A percentile compares a stretch with the other conserved stretches of the same genome.
These are phyloP conservation scores for Oryza longistaminata DNA, from an alignment of 176 grass and related monocot species.

Conservation along the genomic window DNA sequence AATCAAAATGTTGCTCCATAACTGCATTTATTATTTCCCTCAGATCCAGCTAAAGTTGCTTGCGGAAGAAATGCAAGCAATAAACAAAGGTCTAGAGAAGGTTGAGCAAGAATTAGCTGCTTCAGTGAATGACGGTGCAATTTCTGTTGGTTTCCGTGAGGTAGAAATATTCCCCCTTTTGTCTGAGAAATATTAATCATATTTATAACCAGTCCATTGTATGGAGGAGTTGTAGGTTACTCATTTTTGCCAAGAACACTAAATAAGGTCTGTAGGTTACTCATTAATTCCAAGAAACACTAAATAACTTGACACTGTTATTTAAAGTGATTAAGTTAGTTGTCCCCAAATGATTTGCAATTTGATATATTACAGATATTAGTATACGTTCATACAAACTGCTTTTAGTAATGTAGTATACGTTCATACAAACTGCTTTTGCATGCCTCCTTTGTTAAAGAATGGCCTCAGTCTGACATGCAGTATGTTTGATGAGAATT, in stretches of 20 bases:
- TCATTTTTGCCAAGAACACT: neutral
- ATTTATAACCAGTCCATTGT: neutral
- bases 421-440: neutral
- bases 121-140: slow-evolving; percentile 76
- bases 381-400: neutral
- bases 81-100: slow-evolving; percentile 98
- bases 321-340: neutral
- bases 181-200: slow-evolving; percentile 12
- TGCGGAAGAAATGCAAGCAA: slow-evolving; percentile 97
- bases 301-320: neutral
- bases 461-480: slow-evolving; percentile 16
- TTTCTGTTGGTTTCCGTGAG: slow-evolving; percentile 71
- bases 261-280: neutral
- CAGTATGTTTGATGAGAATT: neutral
- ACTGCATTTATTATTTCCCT: slow-evolving; percentile 36
- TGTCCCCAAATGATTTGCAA: slow-evolving; percentile 6
- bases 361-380: slow-evolving; percentile 2
- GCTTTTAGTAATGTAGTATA: neutral
- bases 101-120: slow-evolving; percentile 90
- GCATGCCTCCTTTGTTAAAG: neutral
- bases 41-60: slow-evolving; percentile 96
- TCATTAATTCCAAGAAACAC: neutral
- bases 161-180: slow-evolving; percentile 41
- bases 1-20: slow-evolving; percentile 34
- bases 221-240: slow-evolving; percentile 16